Base-by-base conservation (phyloP, 768 basidiomycete species). In the Dioszegia hungarica region DNA sequence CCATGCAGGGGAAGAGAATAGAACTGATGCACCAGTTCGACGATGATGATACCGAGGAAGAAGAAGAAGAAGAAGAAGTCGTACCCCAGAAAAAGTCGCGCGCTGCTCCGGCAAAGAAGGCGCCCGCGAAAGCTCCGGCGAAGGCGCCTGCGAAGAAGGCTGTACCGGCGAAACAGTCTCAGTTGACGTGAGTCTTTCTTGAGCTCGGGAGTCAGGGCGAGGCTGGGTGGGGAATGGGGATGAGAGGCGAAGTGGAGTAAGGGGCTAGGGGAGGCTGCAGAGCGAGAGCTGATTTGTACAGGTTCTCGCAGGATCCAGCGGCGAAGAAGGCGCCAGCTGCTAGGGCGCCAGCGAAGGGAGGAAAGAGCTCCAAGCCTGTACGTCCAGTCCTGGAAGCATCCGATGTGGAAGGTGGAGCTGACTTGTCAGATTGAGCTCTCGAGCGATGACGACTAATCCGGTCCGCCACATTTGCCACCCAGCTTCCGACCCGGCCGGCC, bases 121-220 rank as follows among this genome's bases (percentile, higher is more conserved):
- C 56, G 15, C 44, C 50, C 37, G 55, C 51, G 14, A 62, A 63
- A 43, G 51, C 45, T 9, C 28, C 52, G 37, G 46, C 61, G 27
- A 45, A 59, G 9, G 41, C 66, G 1, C 72, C 79, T 8, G 75
- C 78, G 6, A 80, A 83, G 76, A 88, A 84, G 67, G 77, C 82
- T 2, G 76, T 84, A 2, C 79, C 83, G 1, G 82, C 79, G 67
- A 83, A 56, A 41, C 52, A 54, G 34, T 53, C 59, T 22, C 47
- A 55, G 22, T 31, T 51, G 36, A 54, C 41, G 44, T 51, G 33
- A 55, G 56, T 27, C 5, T 44, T 48, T n/a, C n/a, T n/a, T n/a
- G n/a, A n/a, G n/a, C n/a, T n/a, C n/a, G n/a, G n/a, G n/a, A n/a
- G n/a, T n/a, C n/a, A n/a, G n/a, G n/a, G n/a, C n/a, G n/a, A n/a